These are phyloP conservation scores for Aspergillus jensenii DNA, from an alignment of 2,329 filamentous ascomycete species.

Conservation along the genomic window DNA sequence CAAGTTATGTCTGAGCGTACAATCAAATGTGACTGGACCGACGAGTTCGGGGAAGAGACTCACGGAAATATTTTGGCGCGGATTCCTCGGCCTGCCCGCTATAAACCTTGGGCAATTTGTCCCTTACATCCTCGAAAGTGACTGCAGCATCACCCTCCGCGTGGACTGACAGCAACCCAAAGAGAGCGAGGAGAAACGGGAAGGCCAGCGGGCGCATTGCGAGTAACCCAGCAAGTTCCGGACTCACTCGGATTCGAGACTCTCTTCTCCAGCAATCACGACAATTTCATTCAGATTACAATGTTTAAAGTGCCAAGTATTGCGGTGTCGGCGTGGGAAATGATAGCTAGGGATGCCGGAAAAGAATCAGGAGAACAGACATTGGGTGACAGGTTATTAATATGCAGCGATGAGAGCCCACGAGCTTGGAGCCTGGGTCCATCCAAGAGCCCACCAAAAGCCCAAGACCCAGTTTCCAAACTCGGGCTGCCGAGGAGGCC, in stretches of 20 bases:
- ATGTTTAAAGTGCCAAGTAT: not conserved
- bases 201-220: conserved; percentile 23
- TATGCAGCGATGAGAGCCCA: too few species aligned
- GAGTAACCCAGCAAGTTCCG: not conserved
- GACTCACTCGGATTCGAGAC: not conserved
- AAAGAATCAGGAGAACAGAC: too few species aligned
- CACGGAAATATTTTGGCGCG: conserved; percentile 52
- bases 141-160: conserved; percentile 28
- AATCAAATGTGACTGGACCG: conserved; percentile 11
- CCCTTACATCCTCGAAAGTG: conserved; percentile 46
- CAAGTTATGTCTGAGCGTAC: conserved; percentile 7
- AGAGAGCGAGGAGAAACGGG: conserved; percentile 18
- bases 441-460: too few species aligned
- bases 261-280: not conserved
- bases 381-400: too few species aligned
- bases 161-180: conserved; percentile 21
- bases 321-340: too few species aligned
- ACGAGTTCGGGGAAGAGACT: conserved; percentile 22
- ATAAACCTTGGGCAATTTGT: conserved; percentile 40
- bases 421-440: too few species aligned
- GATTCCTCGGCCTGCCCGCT: conserved; percentile 40
- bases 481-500: too few species aligned
- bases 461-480: too few species aligned
- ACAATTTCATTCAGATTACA: not conserved
- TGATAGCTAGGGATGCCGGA: too few species aligned